Evolutionary conservation across 2,329 filamentous ascomycete genomes (phyloP), one percentile per base, ranked within the genome.

Genomic region (Aphanoascus verrucosus): DNA sequence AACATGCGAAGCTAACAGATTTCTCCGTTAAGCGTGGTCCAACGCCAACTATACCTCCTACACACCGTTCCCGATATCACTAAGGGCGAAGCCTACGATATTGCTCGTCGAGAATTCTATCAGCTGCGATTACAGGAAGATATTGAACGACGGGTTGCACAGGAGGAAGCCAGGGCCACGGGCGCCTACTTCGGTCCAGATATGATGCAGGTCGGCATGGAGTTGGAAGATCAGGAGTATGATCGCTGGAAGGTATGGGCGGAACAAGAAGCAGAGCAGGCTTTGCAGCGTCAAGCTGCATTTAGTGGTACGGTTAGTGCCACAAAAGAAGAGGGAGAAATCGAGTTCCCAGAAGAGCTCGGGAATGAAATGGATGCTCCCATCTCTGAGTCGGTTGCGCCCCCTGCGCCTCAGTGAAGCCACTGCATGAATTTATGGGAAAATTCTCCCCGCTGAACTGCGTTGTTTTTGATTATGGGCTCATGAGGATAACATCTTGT

Each of bases 91-190:
- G 89, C 93, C 32, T 98, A 98, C 74, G 91, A 97, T 70, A 74
- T 76, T 53, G 89, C 86, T 6, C 86, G 93, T 56, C 84, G 84
- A 60, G 91, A 98, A 68, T 95, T 97, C 72, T 98, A 98, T 73
- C 75, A 78, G 44, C 72, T 91, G 58, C 85, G 93, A 55, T 85
- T 94, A 62, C 76, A 82, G 56, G 83, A 94, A 62, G 89, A 96
- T 59, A 80, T 95, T 46, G 83, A 91, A 72, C 78, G 81, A 61
- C 83, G 90, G 61, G 79, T 98, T 56, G 87, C 91, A 6, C 77
- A 82, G 48, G 93, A 98, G 72, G 93, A 98, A 71, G 91, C 93
- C 28, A 76, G 83, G 58, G 80, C 86, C 62, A 84, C 86, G 5
- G 93, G 93, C 51, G 90, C 89, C 49, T 88, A 88, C 75, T 97